These are phyloP conservation scores for Aureobasidium uvarum DNA, from an alignment of 2,329 filamentous ascomycete species.

Conservation along the genomic window DNA sequence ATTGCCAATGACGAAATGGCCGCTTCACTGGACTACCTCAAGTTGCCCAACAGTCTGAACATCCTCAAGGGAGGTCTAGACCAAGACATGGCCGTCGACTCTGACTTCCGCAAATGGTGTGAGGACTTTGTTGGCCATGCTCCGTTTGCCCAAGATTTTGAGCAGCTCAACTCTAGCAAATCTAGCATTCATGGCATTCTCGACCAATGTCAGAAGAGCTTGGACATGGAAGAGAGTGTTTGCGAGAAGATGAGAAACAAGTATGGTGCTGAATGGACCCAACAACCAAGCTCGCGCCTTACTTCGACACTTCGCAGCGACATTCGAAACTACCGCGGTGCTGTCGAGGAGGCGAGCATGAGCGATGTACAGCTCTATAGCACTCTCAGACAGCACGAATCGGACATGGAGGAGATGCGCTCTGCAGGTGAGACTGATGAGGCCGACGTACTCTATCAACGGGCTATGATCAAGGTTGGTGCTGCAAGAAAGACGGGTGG, in stretches of 20 bases:
- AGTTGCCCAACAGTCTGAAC: conserved; percentile 83
- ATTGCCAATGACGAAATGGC: conserved; percentile 94
- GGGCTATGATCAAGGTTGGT: conserved; percentile 76
- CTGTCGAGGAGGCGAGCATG: conserved; percentile 80
- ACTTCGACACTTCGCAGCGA: conserved; percentile 86
- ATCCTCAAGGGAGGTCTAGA: conserved; percentile 91
- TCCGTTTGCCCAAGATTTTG: conserved; percentile 74
- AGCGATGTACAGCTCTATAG: conserved; percentile 82
- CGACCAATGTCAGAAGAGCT: conserved; percentile 77
- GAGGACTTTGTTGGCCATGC: conserved; percentile 86
- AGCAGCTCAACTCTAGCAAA: conserved; percentile 74
- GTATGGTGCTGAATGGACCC: conserved; percentile 93
- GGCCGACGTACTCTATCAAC: conserved; percentile 83
- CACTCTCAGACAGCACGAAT: conserved; percentile 81
- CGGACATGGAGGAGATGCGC: conserved; percentile 93
- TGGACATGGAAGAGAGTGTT: conserved; percentile 96
- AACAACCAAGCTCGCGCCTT: conserved; percentile 87
- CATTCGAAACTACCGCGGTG: conserved; percentile 81
- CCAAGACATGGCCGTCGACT: conserved; percentile 81
- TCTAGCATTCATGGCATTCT: conserved; percentile 68
- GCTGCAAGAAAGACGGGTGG: conserved; percentile 54
- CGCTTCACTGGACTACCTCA: conserved; percentile 88
- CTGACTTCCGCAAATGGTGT: conserved; percentile 92
- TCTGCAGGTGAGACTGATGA: conserved; percentile 82
- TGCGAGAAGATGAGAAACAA: conserved; percentile 99